Percentiles rank a stretch among this genome's conserved stretches.
Evolutionary conservation across 495 filamentous ascomycete species (phyloP).

Genomic region (Penicillium ochrochloron): DNA sequence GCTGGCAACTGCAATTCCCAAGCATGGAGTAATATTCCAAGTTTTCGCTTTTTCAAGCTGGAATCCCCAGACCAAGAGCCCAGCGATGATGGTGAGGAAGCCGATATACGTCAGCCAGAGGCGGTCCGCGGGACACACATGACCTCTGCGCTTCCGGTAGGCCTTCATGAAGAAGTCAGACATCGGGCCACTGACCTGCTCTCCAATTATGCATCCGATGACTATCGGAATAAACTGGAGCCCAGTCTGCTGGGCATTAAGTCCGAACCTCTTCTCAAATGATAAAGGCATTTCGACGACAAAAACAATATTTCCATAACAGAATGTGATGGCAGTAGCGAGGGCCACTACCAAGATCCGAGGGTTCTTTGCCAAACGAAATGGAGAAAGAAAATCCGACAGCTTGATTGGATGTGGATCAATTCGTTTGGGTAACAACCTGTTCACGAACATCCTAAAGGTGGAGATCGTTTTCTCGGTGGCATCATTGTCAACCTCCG

Average conservation of each 20-base stretch:
- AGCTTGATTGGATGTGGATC: constrained; percentile 18
- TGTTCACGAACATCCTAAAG: background rate
- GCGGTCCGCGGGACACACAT: constrained; percentile 24
- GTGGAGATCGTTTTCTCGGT: background rate
- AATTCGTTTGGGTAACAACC: background rate
- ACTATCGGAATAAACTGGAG: constrained; percentile 35
- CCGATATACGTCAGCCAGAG: constrained; percentile 36
- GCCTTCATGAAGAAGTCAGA: constrained; percentile 28
- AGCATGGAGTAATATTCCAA: constrained; percentile 32
- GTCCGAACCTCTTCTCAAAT: constrained; percentile 30
- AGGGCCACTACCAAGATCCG: constrained; percentile 24
- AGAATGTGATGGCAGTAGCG: constrained; percentile 30
- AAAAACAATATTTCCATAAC: constrained; percentile 29
- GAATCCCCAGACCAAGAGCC: constrained; percentile 30
- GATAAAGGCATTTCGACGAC: constrained; percentile 29
- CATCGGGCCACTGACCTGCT: constrained; percentile 31
- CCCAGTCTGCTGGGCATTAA: constrained; percentile 33
- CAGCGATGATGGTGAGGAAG: constrained; percentile 22
- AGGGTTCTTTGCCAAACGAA: constrained; percentile 19
- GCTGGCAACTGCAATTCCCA: constrained; percentile 31
- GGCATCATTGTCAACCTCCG: background rate
- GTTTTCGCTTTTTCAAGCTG: constrained; percentile 21
- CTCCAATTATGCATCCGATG: constrained; percentile 35
- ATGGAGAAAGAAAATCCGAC: constrained; percentile 25
- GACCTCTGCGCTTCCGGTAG: constrained; percentile 11